Evolutionary conservation across 768 basidiomycete species (phyloP).

Genomic region (Suillus ampliporus): DNA sequence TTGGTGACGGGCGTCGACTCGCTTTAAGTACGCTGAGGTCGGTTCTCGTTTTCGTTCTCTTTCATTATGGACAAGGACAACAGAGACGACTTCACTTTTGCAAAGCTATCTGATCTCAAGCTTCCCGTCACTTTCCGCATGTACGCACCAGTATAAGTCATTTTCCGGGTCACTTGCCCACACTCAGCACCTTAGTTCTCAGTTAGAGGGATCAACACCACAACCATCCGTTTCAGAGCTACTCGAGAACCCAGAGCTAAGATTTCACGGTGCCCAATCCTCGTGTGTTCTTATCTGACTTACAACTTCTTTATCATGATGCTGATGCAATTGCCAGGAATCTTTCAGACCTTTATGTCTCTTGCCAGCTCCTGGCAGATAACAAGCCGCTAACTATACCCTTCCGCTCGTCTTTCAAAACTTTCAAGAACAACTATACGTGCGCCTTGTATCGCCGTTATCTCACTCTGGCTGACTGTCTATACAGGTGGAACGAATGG

Average conservation of each 20-base stretch:
- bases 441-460: constrained; percentile 39
- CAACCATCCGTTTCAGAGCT: constrained; percentile 78
- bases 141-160: constrained; percentile 46
- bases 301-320: constrained; percentile 21
- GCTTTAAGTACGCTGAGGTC: no score
- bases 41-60: neutral
- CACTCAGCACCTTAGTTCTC: constrained; percentile 56
- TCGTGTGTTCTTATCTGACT: constrained; percentile 49
- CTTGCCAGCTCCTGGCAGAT: constrained; percentile 89
- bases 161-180: neutral
- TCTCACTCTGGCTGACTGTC: neutral
- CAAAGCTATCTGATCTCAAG: constrained; percentile 87
- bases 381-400: constrained; percentile 93
- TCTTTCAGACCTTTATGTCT: constrained; percentile 92
- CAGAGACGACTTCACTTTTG: constrained; percentile 91
- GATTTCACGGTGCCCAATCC: constrained; percentile 83
- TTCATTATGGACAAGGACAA: constrained; percentile 62
- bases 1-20: no score
- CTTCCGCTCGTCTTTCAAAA: constrained; percentile 90
- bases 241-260: constrained; percentile 80
- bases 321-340: constrained; percentile 57
- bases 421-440: constrained; percentile 86
- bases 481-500: constrained; percentile 91
- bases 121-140: constrained; percentile 87
- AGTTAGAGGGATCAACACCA: constrained; percentile 83